Conservation (phyloP, 495 filamentous ascomycete genomes). For the Hyaloscypha finlandica region DNA sequence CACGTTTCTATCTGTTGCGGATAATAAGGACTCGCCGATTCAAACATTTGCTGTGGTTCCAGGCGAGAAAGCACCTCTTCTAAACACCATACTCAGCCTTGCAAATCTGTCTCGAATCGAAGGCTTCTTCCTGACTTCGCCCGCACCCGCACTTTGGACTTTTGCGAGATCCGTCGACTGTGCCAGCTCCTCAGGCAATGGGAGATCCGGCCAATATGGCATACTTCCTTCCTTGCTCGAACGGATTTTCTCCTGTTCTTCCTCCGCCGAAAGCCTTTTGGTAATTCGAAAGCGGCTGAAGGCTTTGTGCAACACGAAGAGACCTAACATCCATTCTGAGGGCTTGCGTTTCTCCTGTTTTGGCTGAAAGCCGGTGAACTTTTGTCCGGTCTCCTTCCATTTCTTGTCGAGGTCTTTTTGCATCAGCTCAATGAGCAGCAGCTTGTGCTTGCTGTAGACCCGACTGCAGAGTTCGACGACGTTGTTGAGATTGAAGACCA, state of each 20-base stretch:
- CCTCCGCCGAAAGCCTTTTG: not conserved
- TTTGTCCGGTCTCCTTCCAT: slow-evolving; percentile 2
- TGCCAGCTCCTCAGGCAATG: not conserved
- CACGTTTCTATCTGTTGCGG: not conserved
- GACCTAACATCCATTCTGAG: slow-evolving; percentile 17
- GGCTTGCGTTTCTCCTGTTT: slow-evolving; percentile 13
- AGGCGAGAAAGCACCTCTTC: slow-evolving; percentile 2
- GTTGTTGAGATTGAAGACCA: slow-evolving; percentile 21
- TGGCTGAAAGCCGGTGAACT: slow-evolving; percentile 9
- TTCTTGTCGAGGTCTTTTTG: not conserved
- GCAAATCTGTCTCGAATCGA: slow-evolving; percentile 8
- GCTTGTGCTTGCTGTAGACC: slow-evolving; percentile 7
- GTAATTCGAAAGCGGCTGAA: not conserved
- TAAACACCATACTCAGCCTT: slow-evolving; percentile 6
- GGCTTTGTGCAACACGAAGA: slow-evolving; percentile 7
- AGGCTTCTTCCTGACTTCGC: slow-evolving; percentile 1
- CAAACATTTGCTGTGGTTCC: not conserved
- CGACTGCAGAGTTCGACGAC: slow-evolving; percentile 4
- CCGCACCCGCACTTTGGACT: not conserved
- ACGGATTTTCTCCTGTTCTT: not conserved
- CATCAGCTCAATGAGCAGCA: slow-evolving; percentile 12
- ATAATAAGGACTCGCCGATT: not conserved
- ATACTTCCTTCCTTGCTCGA: not conserved
- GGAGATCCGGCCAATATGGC: not conserved
- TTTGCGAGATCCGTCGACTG: not conserved